These are phyloP conservation scores for Candida hungchunana DNA, from an alignment of 805 yeast genomes.

Conservation along the genomic window DNA sequence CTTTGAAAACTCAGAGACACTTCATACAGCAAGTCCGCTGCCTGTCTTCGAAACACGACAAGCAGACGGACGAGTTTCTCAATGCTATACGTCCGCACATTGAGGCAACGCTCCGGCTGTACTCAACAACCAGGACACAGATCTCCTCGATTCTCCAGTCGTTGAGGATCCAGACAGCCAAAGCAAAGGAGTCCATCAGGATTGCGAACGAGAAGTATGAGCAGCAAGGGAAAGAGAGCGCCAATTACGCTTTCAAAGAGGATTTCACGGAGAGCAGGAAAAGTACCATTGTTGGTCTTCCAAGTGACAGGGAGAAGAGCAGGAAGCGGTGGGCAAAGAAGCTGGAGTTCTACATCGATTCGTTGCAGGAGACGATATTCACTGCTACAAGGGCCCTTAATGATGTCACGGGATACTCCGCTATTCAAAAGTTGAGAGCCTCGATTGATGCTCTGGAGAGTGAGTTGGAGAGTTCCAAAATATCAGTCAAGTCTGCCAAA, in stretches of 20 bases:
- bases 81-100: constrained; percentile 21
- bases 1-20: too few species aligned
- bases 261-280: constrained; percentile 25
- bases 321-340: constrained; percentile 40
- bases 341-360: constrained; percentile 46
- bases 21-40: not conserved
- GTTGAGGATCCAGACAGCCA: constrained; percentile 19
- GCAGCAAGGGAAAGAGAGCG: constrained; percentile 33
- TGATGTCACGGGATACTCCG: constrained; percentile 87
- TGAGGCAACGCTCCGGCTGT: constrained; percentile 16
- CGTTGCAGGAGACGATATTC: constrained; percentile 52
- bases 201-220: constrained; percentile 34
- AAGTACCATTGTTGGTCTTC: constrained; percentile 34
- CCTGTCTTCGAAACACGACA: not conserved
- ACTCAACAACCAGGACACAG: constrained; percentile 15
- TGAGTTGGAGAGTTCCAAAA: constrained; percentile 44
- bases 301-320: constrained; percentile 41
- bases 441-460: constrained; percentile 55
- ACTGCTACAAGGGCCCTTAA: constrained; percentile 69
- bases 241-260: constrained; percentile 33
- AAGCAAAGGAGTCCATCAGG: constrained; percentile 32
- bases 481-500: constrained; percentile 46
- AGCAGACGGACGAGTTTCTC: constrained; percentile 11
- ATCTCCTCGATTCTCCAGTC: constrained; percentile 13
- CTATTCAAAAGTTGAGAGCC: constrained; percentile 66